phyloP scores from a whole-genome alignment of 495 filamentous ascomycete species.

The Durotheca rogersii region DNA sequence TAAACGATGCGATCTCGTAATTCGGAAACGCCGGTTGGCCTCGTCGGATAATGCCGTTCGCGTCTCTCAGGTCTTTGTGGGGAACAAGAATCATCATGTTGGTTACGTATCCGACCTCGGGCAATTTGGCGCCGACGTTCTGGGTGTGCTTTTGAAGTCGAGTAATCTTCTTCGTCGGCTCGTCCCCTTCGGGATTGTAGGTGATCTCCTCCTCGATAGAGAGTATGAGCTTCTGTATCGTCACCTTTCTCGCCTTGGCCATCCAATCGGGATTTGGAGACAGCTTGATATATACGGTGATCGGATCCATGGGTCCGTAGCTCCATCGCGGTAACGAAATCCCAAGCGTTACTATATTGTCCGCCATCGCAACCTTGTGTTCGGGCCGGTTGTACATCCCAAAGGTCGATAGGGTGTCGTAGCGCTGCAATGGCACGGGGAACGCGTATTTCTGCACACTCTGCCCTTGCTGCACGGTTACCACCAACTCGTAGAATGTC shows the following conservation, averaged over 20 bases:
- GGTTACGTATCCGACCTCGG: slow-evolving; percentile 84
- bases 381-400: slow-evolving; percentile 99
- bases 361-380: slow-evolving; percentile 75
- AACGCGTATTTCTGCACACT: slow-evolving; percentile 86
- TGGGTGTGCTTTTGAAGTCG: slow-evolving; percentile 82
- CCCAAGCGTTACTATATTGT: slow-evolving; percentile 87
- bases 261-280: slow-evolving; percentile 91
- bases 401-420: slow-evolving; percentile 96
- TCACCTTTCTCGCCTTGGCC: slow-evolving; percentile 84
- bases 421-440: slow-evolving; percentile 85
- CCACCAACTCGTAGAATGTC: slow-evolving; percentile 94
- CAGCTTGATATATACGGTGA: slow-evolving; percentile 91
- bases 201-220: slow-evolving; percentile 96
- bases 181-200: slow-evolving; percentile 97
- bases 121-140: slow-evolving; percentile 74
- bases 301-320: slow-evolving; percentile 92
- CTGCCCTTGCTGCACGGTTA: slow-evolving; percentile 88
- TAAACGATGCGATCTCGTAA: slow-evolving; percentile 86
- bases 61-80: slow-evolving; percentile 82
- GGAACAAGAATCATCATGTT: slow-evolving; percentile 91
- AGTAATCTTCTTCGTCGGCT: slow-evolving; percentile 88
- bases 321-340: slow-evolving; percentile 94
- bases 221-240: slow-evolving; percentile 90
- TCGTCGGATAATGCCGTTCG: slow-evolving; percentile 82
- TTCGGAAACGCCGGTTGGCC: slow-evolving; percentile 85